phyloP scores from a whole-genome alignment of 805 yeast species.

The Starmerella asiatica region DNA sequence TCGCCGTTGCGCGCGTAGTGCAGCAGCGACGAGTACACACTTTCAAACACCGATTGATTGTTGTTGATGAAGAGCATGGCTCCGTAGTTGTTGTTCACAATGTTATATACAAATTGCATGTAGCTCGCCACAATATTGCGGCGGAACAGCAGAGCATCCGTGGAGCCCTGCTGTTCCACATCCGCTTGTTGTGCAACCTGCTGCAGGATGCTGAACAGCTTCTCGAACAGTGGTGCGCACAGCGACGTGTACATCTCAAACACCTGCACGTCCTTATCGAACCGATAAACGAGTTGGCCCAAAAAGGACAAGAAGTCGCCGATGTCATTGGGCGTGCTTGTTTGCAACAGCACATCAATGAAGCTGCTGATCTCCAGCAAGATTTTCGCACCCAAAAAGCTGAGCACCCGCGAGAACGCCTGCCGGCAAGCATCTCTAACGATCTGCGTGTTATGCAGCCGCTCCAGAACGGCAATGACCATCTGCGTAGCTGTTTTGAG shows the following conservation, averaged over 20 bases:
- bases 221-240: slow-evolving; percentile 57
- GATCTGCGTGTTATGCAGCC: slow-evolving; percentile 47
- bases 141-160: slow-evolving; percentile 43
- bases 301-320: slow-evolving; percentile 72
- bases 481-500: slow-evolving; percentile 66
- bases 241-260: slow-evolving; percentile 63
- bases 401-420: slow-evolving; percentile 74
- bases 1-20: slow-evolving; percentile 43
- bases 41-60: slow-evolving; percentile 48
- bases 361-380: slow-evolving; percentile 49
- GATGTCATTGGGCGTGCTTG: slow-evolving; percentile 51
- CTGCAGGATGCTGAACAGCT: slow-evolving; percentile 40
- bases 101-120: slow-evolving; percentile 51
- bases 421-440: slow-evolving; percentile 79
- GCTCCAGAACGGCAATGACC: slow-evolving; percentile 69
- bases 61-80: slow-evolving; percentile 60
- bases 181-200: slow-evolving; percentile 24
- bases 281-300: slow-evolving; percentile 75
- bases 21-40: slow-evolving; percentile 48
- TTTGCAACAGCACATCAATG: slow-evolving; percentile 51
- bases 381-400: slow-evolving; percentile 45
- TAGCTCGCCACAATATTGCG: slow-evolving; percentile 48
- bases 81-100: slow-evolving; percentile 65
- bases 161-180: slow-evolving; percentile 29
- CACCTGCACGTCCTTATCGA: slow-evolving; percentile 49